These are phyloP conservation scores for Zalerion maritima DNA, from an alignment of 495 filamentous ascomycete species.

Conservation along the genomic window DNA sequence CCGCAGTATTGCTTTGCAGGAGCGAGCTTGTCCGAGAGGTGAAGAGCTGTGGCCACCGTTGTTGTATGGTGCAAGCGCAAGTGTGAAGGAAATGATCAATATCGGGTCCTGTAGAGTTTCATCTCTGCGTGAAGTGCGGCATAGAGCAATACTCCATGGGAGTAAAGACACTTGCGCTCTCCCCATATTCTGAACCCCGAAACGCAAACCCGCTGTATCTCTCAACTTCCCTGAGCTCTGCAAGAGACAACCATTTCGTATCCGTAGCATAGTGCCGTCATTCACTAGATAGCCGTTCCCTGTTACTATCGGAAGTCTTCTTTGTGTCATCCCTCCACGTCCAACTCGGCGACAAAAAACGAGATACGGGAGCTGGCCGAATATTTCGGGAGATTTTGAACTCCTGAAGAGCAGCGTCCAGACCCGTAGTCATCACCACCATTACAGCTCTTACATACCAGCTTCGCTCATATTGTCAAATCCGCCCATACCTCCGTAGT, in stretches of 20 bases:
- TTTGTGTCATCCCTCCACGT: slow-evolving; percentile 26
- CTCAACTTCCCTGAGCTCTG: slow-evolving; percentile 24
- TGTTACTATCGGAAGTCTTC: slow-evolving; percentile 30
- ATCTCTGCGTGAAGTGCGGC: too few species aligned
- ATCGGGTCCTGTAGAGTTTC: too few species aligned
- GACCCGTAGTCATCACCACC: too few species aligned
- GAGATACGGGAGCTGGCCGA: slow-evolving; percentile 28
- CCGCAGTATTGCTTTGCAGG: slow-evolving; percentile 35
- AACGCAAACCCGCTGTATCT: slow-evolving; percentile 24
- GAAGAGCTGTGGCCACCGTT: too few species aligned
- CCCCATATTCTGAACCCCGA: slow-evolving; percentile 34
- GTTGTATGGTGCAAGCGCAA: slow-evolving; percentile 1
- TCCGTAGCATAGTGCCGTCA: slow-evolving; percentile 29
- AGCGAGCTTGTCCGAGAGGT: too few species aligned
- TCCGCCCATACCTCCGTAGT: slow-evolving; percentile 25
- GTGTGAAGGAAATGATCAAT: slow-evolving; percentile 10
- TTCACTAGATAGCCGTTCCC: slow-evolving; percentile 28
- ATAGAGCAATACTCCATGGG: not conserved
- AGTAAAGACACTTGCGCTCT: slow-evolving; percentile 24
- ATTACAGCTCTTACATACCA: too few species aligned
- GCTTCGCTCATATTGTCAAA: too few species aligned
- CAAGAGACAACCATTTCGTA: slow-evolving; percentile 31
- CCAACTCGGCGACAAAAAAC: slow-evolving; percentile 27
- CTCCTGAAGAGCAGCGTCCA: too few species aligned
- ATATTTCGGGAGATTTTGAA: too few species aligned